Base-by-base conservation (phyloP, 768 basidiomycete genomes). In the Butyriboletus loyo region DNA sequence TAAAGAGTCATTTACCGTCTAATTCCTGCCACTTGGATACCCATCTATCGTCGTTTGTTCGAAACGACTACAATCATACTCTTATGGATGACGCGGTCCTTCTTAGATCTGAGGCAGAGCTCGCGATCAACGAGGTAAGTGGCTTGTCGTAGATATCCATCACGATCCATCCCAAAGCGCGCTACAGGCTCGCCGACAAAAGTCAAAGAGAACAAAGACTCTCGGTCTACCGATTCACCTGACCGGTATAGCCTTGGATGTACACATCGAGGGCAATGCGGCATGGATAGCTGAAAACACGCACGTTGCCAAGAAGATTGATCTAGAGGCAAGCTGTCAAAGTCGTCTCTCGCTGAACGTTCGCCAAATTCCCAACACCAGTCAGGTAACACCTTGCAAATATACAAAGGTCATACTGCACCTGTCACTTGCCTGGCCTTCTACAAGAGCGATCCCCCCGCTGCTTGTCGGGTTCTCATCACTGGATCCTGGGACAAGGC, bases 401-500 rank as follows among this genome's bases (percentile, higher is more conserved):
- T 88, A 17, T 94, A 82, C 72, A 83, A 77, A 61, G 94, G 92
- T 0, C 96, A 99, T 66, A 81, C 79, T 2, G 96, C 89, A 6
- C 96, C 96, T 31, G 91, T 95, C 43, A 95, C 95, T 4, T 83
- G 79, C 31, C 72, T 99, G 30, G 83, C 84, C 7, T 87, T 98
- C 61, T 80, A 72, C 57, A 75, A 82, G 56, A 73, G 68, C 50
- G 58, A 49, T 15, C 54, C 59, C 24, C 72, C 74, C 11, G 71
- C 75, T 34, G 73, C 68, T 14, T 72, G 77, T 51, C 70, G 66
- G 55, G 66, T 88, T 8, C 71, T 99, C 34, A 79, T 98, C 56
- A 92, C 90, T 39, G 94, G 90, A 21, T 94, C 94, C 41, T 99
- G 97, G 97, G 97, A 99, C 67, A 86, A 83, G 71, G 90, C 83